A percentile compares a stretch with the other conserved stretches of the same genome.
Evolutionary conservation across 2,329 filamentous ascomycete species (phyloP).

Genomic region (Phialocephala subalpina): DNA sequence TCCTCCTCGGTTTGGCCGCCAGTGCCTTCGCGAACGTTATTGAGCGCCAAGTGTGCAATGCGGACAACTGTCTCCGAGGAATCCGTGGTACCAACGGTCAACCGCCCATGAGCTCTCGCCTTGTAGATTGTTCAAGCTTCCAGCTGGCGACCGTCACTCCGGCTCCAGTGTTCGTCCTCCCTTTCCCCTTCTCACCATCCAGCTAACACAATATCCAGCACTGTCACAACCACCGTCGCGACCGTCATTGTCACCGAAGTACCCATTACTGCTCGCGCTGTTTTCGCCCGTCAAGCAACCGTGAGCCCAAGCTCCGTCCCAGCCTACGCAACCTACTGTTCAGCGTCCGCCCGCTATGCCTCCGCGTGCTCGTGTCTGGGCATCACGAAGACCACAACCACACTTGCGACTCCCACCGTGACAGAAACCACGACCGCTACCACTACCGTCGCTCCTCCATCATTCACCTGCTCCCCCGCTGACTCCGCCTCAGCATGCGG

Average conservation of each 20-base stretch:
- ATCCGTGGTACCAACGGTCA: not conserved
- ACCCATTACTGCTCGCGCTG: not conserved
- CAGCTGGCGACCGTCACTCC: slow-evolving; percentile 8
- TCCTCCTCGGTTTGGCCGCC: not conserved
- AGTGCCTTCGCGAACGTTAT: not conserved
- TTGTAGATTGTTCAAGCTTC: slow-evolving; percentile 13
- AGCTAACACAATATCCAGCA: not conserved
- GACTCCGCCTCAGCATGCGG: slow-evolving; percentile 2
- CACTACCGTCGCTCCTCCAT: not conserved
- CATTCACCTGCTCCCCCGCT: slow-evolving; percentile 5
- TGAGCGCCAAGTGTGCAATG: slow-evolving; percentile 3
- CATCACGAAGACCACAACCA: slow-evolving; percentile 13
- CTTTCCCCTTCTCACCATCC: not conserved
- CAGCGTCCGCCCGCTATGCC: slow-evolving; percentile 8
- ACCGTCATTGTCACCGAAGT: not conserved
- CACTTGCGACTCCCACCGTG: slow-evolving; percentile 4
- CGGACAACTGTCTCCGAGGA: slow-evolving; percentile 3
- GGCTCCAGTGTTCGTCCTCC: not conserved
- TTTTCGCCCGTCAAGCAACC: slow-evolving; percentile 8
- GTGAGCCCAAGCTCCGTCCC: slow-evolving; percentile 7
- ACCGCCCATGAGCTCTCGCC: not conserved
- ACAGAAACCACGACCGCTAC: slow-evolving; percentile 1
- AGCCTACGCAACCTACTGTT: slow-evolving; percentile 20
- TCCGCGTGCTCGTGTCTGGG: slow-evolving; percentile 23
- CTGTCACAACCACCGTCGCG: slow-evolving; percentile 4